Percentiles rank a stretch among this genome's conserved stretches.
Conservation (phyloP, 768 basidiomycete species). For the Scleroderma citrinum region DNA sequence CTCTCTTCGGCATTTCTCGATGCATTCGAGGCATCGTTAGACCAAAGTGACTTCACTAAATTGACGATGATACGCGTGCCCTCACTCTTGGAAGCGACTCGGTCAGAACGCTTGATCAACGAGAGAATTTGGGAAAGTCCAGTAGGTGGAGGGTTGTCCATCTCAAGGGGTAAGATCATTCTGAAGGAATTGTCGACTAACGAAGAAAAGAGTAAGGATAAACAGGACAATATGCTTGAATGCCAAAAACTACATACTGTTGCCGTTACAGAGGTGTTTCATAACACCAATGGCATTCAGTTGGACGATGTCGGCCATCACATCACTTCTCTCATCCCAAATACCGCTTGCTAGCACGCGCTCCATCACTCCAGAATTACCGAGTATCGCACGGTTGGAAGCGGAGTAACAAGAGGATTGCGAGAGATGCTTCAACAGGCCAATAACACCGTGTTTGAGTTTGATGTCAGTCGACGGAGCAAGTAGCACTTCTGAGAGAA, state of each 20-base stretch:
- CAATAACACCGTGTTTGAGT: conserved; percentile 84
- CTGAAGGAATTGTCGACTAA: conserved; percentile 42
- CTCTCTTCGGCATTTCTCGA: conserved; percentile 27
- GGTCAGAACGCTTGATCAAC: conserved; percentile 74
- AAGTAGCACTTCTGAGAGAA: conserved; percentile 55
- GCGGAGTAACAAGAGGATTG: conserved; percentile 56
- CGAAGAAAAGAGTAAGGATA: not conserved
- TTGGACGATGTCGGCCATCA: conserved; percentile 81
- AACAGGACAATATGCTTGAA: conserved; percentile 28
- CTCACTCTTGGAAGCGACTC: conserved; percentile 80
- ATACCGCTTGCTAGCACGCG: conserved; percentile 56
- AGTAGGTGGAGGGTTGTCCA: conserved; percentile 30
- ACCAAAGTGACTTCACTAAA: conserved; percentile 73
- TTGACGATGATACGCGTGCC: conserved; percentile 87
- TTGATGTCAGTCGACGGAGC: conserved; percentile 60
- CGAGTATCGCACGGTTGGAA: conserved; percentile 53
- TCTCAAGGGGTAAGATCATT: conserved; percentile 44
- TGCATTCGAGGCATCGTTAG: conserved; percentile 36
- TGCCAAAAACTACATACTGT: conserved; percentile 41
- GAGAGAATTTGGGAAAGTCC: conserved; percentile 67
- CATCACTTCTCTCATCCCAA: conserved; percentile 68
- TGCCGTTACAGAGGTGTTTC: conserved; percentile 81
- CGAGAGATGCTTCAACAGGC: conserved; percentile 82
- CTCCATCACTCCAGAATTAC: conserved; percentile 57
- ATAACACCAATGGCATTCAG: conserved; percentile 80